A percentile compares a stretch with the other conserved stretches of the same genome.
These are phyloP conservation scores for Rhododendron ovatum DNA, from an alignment of 148 eudicot species.

Conservation along the genomic window DNA sequence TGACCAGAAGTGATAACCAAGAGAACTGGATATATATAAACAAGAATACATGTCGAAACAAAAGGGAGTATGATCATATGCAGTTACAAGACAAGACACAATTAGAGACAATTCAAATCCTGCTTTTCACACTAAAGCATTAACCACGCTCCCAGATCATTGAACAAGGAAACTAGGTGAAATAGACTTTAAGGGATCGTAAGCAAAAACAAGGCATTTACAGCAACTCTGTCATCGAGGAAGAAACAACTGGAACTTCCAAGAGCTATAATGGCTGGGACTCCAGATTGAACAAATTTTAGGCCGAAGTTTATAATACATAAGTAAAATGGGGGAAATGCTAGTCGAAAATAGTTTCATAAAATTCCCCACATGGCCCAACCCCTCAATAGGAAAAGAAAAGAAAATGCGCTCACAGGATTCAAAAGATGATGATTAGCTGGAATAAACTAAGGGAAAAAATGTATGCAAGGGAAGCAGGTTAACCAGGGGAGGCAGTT, in stretches of 20 bases:
- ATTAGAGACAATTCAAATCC: background rate
- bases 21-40: background rate
- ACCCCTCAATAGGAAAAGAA: background rate
- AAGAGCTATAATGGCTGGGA: background rate
- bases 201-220: background rate
- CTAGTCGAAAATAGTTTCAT: background rate
- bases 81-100: background rate
- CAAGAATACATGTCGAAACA: background rate
- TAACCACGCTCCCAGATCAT: background rate
- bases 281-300: background rate
- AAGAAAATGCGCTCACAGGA: background rate
- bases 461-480: background rate
- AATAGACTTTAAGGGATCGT: background rate
- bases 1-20: background rate
- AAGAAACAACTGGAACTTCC: background rate
- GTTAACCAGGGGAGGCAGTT: background rate
- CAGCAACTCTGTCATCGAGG: background rate
- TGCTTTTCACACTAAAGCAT: background rate
- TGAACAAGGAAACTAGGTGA: background rate
- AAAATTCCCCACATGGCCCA: background rate
- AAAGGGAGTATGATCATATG: background rate
- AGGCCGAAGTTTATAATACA: background rate
- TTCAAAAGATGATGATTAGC: background rate
- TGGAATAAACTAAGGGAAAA: background rate
- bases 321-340: background rate